Evolutionary conservation across 805 yeast genomes (phyloP), one percentile per base, ranked within the genome.

Genomic region (Zygosaccharomyces rouxii): DNA sequence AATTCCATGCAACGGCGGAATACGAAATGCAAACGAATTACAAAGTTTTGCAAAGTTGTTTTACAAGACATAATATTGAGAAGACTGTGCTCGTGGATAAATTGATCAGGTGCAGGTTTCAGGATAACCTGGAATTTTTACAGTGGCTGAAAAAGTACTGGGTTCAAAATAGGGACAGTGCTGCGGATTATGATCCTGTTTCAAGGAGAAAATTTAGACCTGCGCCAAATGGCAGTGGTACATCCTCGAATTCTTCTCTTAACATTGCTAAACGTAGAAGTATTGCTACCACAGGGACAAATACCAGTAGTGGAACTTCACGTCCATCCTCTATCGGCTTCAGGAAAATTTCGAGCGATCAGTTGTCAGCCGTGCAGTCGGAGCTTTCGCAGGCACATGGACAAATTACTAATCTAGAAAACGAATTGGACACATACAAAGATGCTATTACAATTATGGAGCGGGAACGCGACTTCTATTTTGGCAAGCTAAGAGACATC

Each of bases 71-170:
- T 62, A 72, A 75, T 39, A 81, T 94, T 52, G 80, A 83, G 48
- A 81, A 89, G 58, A 75, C 79, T 14, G 80, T 94, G 26, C 90
- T 89, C 25, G 94, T 89, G 25, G 96, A 88, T 50, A 76, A 77
- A 53, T 74, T 94, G 51, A 80, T 86, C 64, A 88, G 87, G 67
- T 94, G 97, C 71, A 76, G 86, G 60, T 79, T 94, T 57, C 99
- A 94, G 66, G 98, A 92, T 63, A 94, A 94, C 67, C 75, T 94
- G 59, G 98, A 90, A 70, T 86, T 94, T 59, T 71, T 90, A 54
- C 99, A 94, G 70, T 94, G 97, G 97, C 74, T 89, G 60, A 83
- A 86, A 62, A 78, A 77, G 59, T 83, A 74, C 59, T 92, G 98
- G 97, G 74, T 75, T 53, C 92, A 86, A 46, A 75, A 80, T 60